Base-by-base conservation (phyloP, 345 rosid genomes). In the Clausena lansium region DNA sequence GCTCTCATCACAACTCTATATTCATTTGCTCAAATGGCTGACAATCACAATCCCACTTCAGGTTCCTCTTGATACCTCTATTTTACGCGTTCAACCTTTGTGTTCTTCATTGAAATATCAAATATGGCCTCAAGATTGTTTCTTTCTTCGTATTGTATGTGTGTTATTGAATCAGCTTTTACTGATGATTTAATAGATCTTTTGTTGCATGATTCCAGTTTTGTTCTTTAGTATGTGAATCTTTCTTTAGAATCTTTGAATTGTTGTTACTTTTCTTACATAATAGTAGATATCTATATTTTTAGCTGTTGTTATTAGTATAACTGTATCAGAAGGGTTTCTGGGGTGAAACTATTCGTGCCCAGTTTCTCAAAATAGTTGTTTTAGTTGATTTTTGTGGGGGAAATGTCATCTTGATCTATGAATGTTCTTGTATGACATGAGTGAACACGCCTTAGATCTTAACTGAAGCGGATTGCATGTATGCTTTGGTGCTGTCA, bases 1-100 rank as follows among this genome's bases (percentile, higher is more conserved):
- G 33, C 60, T 24, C 74, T 73, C 66, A 78, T 79, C 73, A 67
- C 45, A 78, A 58, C 59, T 38, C 36, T 30, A 65, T 65, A 63
- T 61, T 71, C 41, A 77, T 11, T 7, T 68, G 67, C 71, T 73
- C 13, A 47, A 76, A 92, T 90, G 96, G 85, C 89, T 66, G 70
- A 70, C 59, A 73, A 82, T 81, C 70, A 70, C 54, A 73, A 82
- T 79, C 79, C 78, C 75, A 69, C 68, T 77, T 83, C 87, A 79
- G 88, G 96, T 39, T 17, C 58, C 4, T 50, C 67, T 73, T 55
- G 67, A 47, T 35, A 61, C 67, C 47, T 71, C 70, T 65, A 20
- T 66, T 36, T 36, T 41, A 45, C 19, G 9, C 13, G 22, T 30
- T 1, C 11, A 24, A 30, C 14, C 30, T 33, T n/a, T 73, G 10